These are phyloP conservation scores for Boletus vinaceobasis DNA, from an alignment of 768 basidiomycete genomes.

Conservation along the genomic window DNA sequence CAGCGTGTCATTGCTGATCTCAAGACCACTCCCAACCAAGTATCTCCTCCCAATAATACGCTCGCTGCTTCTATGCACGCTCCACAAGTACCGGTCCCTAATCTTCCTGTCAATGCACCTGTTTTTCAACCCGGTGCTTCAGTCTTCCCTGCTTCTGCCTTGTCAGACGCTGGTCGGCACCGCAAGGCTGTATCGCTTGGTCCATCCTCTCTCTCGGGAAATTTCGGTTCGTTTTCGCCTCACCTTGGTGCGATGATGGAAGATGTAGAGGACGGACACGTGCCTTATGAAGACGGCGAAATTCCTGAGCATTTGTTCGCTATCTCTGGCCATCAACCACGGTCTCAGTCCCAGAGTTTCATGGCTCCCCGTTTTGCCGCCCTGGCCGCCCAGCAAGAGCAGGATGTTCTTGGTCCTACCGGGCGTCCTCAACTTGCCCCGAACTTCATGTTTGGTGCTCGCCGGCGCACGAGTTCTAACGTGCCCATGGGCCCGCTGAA, in stretches of 20 bases:
- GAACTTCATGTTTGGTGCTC: constrained; percentile 85
- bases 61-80: constrained; percentile 44
- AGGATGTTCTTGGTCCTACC: constrained; percentile 60
- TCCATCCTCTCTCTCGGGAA: constrained; percentile 50
- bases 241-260: constrained; percentile 83
- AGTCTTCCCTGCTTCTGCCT: constrained; percentile 45
- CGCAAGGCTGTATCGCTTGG: constrained; percentile 81
- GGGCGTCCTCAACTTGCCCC: constrained; percentile 89
- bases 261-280: constrained; percentile 63
- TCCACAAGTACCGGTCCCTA: constrained; percentile 46
- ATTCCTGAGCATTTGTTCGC: constrained; percentile 57
- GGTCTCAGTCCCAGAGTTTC: constrained; percentile 79
- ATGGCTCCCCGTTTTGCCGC: constrained; percentile 87
- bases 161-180: constrained; percentile 58
- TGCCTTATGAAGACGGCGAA: constrained; percentile 73
- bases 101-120: constrained; percentile 62
- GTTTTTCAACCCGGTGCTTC: constrained; percentile 70
- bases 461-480: constrained; percentile 47
- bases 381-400: constrained; percentile 68
- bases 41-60: constrained; percentile 37
- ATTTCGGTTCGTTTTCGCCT: constrained; percentile 71
- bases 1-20: constrained; percentile 94
- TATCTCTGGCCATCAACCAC: constrained; percentile 57
- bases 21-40: constrained; percentile 67
- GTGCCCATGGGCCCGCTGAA: constrained; percentile 66